These are phyloP conservation scores for Verticillium longisporum DNA, from an alignment of 2,329 filamentous ascomycete species.

Conservation along the genomic window DNA sequence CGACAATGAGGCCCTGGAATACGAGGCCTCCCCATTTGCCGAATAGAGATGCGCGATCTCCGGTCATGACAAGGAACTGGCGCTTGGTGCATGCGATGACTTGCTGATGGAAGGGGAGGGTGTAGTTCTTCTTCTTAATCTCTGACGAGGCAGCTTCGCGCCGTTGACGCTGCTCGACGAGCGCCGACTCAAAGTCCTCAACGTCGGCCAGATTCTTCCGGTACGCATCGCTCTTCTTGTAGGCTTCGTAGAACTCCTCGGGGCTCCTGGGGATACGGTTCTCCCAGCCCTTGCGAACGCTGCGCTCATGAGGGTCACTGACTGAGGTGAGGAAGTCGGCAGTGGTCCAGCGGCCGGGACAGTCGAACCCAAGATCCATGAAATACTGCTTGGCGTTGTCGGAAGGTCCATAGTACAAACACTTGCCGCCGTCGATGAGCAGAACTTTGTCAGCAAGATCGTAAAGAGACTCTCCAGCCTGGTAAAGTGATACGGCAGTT, in stretches of 20 bases:
- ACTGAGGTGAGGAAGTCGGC: constrained; percentile 74
- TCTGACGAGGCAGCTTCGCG: constrained; percentile 29
- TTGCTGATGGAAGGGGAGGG: constrained; percentile 41
- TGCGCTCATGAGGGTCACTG: constrained; percentile 53
- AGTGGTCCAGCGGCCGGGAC: constrained; percentile 64
- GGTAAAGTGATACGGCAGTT: constrained; percentile 60
- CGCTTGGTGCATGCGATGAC: constrained; percentile 36
- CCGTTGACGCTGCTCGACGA: constrained; percentile 37
- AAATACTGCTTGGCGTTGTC: constrained; percentile 63
- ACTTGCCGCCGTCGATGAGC: constrained; percentile 60
- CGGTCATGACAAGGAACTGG: constrained; percentile 25
- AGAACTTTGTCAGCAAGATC: constrained; percentile 62
- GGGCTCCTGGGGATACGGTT: constrained; percentile 51
- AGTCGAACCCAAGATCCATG: constrained; percentile 63
- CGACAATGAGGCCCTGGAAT: constrained; percentile 25
- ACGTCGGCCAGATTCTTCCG: constrained; percentile 39
- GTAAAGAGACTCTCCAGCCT: constrained; percentile 47
- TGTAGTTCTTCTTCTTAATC: constrained; percentile 42
- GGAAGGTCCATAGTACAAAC: constrained; percentile 63
- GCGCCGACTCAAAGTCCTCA: constrained; percentile 42
- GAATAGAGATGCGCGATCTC: constrained; percentile 22
- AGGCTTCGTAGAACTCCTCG: constrained; percentile 52
- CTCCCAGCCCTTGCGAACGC: constrained; percentile 27
- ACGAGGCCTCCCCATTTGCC: constrained; percentile 26
- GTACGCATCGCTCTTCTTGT: constrained; percentile 37